Evolutionary conservation across 495 filamentous ascomycete species (phyloP).

Genomic region (Lophiostoma macrostomum): DNA sequence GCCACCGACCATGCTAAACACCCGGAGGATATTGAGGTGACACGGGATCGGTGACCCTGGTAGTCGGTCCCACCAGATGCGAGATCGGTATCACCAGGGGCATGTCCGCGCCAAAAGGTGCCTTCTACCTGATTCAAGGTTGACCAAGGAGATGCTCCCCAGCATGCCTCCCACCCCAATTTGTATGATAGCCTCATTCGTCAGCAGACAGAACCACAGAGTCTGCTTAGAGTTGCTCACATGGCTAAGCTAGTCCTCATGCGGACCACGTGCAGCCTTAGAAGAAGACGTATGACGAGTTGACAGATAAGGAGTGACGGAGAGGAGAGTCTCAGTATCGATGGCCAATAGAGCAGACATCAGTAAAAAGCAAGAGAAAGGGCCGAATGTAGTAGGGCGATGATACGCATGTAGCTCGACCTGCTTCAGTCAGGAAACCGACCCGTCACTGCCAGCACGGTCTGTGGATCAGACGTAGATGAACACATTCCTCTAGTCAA

Average conservation of each 20-base stretch:
- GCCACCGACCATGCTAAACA: conserved; percentile 25
- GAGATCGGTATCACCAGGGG: conserved; percentile 18
- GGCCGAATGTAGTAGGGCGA: too few species aligned
- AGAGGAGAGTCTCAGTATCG: too few species aligned
- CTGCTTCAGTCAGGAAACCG: neutral
- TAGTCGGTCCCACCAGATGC: conserved; percentile 22
- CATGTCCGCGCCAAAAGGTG: conserved; percentile 1
- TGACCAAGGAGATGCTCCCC: conserved; percentile 2
- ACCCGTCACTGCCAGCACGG: neutral
- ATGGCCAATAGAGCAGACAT: too few species aligned
- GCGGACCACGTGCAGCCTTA: too few species aligned
- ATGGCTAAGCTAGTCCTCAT: neutral
- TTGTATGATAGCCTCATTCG: neutral
- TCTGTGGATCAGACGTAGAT: neutral
- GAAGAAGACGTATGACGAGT: too few species aligned
- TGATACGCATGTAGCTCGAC: neutral
- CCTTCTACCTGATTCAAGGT: conserved; percentile 5
- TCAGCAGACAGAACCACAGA: too few species aligned
- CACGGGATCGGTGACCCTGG: conserved; percentile 25
- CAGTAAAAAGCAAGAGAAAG: too few species aligned
- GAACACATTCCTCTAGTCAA: too few species aligned
- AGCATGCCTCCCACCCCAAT: neutral
- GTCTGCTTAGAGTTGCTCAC: too few species aligned
- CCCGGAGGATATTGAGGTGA: conserved; percentile 14
- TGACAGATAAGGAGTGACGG: too few species aligned